Percentiles rank a stretch among this genome's conserved stretches.
Conservation (phyloP, 768 basidiomycete genomes). For the Suillus alpinus region DNA sequence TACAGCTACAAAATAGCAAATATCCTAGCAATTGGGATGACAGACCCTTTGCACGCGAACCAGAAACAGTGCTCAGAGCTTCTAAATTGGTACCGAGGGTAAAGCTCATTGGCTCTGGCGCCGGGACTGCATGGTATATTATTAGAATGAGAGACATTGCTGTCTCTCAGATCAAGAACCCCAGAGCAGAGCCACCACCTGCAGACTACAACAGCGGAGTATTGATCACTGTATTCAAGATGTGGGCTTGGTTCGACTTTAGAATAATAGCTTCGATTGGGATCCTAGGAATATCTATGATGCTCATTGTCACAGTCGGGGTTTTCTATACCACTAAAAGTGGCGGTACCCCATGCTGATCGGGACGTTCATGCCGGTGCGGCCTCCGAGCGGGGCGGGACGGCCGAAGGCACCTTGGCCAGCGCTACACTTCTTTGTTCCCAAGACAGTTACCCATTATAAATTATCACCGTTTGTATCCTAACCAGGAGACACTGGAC, state of each 20-base stretch:
- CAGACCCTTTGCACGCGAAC: conserved; percentile 39
- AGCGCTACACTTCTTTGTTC: background rate
- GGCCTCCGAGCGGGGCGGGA: background rate
- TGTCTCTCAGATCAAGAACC: conserved; percentile 8
- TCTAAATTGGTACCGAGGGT: conserved; percentile 42
- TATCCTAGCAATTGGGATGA: conserved; percentile 13
- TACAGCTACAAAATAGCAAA: conserved; percentile 7
- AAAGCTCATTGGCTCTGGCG: conserved; percentile 63
- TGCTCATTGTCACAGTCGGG: background rate
- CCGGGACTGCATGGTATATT: conserved; percentile 64
- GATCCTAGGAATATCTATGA: background rate
- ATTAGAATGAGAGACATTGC: conserved; percentile 56
- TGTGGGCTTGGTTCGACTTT: conserved; percentile 46
- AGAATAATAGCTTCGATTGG: background rate
- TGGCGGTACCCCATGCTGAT: background rate
- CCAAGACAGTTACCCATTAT: background rate
- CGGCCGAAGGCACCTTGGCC: background rate
- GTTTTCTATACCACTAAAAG: background rate
- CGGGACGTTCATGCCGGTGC: background rate
- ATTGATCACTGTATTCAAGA: conserved; percentile 36
- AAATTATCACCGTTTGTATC: background rate
- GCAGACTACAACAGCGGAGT: conserved; percentile 32
- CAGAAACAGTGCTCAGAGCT: conserved; percentile 22
- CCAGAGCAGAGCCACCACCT: conserved; percentile 1
- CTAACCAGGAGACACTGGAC: background rate